Conservation (phyloP, 2,329 filamentous ascomycete species). For the Cercospora nicotianae region DNA sequence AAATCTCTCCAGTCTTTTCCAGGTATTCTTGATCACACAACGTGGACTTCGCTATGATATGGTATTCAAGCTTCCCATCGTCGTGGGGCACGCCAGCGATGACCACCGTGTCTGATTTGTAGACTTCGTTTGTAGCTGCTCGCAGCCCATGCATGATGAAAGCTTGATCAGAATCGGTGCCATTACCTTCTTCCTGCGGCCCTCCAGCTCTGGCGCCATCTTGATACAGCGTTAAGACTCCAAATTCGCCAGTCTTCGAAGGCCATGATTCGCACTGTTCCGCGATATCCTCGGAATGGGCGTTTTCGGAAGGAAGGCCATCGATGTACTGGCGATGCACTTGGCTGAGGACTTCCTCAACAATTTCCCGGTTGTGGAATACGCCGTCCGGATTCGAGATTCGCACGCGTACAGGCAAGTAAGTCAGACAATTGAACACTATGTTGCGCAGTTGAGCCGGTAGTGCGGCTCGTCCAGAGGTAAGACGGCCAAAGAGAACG, state of each 20-base stretch:
- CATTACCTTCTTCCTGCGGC: background rate
- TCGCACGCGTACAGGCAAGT: background rate
- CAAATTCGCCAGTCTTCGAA: background rate
- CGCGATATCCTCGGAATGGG: background rate
- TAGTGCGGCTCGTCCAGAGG: constrained; percentile 10
- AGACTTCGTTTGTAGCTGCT: background rate
- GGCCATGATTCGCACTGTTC: background rate
- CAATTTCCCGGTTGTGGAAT: background rate
- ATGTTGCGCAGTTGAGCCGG: background rate
- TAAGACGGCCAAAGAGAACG: constrained; percentile 14
- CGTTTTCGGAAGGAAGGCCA: background rate
- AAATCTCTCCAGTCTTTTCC: background rate
- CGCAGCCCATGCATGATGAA: background rate
- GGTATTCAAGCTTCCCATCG: background rate
- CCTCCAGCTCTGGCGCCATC: background rate
- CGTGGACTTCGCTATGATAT: constrained; percentile 1
- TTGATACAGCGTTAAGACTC: background rate
- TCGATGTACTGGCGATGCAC: constrained; percentile 5
- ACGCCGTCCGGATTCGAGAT: background rate
- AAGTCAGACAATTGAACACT: constrained; percentile 2
- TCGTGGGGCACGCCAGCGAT: background rate
- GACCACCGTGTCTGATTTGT: background rate
- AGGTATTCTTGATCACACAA: background rate
- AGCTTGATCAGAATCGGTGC: background rate
- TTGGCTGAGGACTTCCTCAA: background rate